Percentiles rank a stretch among this genome's conserved stretches.
Evolutionary conservation across 129 eudicot genomes (phyloP).

Genomic region (Flaveria ramosissima): DNA sequence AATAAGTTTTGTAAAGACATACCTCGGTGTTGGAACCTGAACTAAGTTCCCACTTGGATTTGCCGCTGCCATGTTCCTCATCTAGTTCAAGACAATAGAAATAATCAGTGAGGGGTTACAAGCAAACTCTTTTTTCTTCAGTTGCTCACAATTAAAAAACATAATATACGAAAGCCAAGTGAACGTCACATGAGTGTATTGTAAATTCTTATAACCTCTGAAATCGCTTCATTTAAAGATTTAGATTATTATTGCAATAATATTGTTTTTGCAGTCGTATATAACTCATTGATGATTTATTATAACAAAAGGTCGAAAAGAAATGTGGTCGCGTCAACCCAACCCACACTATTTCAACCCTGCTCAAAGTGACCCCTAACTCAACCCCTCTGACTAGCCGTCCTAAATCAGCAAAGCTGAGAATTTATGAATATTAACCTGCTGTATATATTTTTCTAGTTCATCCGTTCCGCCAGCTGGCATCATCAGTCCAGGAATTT

Average conservation of each 20-base stretch:
- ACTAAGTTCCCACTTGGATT: constrained; percentile 53
- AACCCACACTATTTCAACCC: background rate
- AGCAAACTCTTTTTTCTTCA: constrained; percentile 13
- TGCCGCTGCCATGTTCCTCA: constrained; percentile 53
- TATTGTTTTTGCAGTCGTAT: background rate
- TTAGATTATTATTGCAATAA: background rate
- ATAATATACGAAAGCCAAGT: no score
- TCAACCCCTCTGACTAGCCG: background rate
- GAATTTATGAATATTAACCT: constrained; percentile 41
- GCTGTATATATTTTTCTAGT: constrained; percentile 61
- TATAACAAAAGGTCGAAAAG: background rate
- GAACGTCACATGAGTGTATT: background rate
- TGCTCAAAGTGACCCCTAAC: background rate
- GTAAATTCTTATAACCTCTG: background rate
- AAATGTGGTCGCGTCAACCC: background rate
- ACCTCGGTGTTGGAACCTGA: constrained; percentile 69
- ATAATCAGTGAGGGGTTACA: background rate
- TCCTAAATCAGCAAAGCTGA: background rate
- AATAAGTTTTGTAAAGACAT: background rate
- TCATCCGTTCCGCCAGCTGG: constrained; percentile 59
- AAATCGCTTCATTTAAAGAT: background rate
- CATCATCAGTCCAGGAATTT: constrained; percentile 70
- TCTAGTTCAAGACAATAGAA: constrained; percentile 38
- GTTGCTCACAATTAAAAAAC: background rate
- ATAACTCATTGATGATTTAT: background rate